Percentiles rank a stretch among this genome's conserved stretches.
phyloP scores from a whole-genome alignment of 2,329 filamentous ascomycete species.

The Hymenoscyphus scutula region DNA sequence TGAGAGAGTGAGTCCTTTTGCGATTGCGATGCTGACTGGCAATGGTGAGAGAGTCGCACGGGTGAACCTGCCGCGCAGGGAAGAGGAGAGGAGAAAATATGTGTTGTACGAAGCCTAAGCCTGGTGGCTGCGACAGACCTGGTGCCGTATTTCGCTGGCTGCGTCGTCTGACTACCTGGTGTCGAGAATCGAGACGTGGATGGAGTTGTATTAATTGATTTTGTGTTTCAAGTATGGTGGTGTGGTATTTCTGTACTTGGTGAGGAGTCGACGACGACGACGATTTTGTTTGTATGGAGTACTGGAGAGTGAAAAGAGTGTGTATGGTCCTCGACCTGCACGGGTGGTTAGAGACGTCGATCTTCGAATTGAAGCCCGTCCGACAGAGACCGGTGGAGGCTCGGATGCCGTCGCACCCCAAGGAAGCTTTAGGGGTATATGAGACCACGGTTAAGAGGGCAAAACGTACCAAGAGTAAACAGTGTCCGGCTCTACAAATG shows the following conservation, averaged over 20 bases:
- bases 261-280: neutral
- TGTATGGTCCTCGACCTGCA: slow-evolving; percentile 2
- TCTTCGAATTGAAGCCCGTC: neutral
- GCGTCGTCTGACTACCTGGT: neutral
- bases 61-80: neutral
- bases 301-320: neutral
- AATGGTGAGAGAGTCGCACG: slow-evolving; percentile 3
- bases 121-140: neutral
- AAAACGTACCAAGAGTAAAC: slow-evolving; percentile 1
- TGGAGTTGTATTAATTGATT: neutral
- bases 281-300: neutral
- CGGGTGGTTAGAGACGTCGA: neutral
- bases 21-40: neutral
- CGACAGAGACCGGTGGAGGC: neutral
- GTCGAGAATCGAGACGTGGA: neutral
- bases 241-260: neutral
- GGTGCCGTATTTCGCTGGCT: neutral
- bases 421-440: neutral
- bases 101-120: slow-evolving; percentile 1
- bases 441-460: neutral
- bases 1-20: neutral
- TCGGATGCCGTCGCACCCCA: neutral
- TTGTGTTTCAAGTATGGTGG: slow-evolving; percentile 1
- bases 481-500: neutral
- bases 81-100: too few relatives aligned